Conservation (phyloP, 768 basidiomycete species). For the Cystobasidiopsis lactophilus region DNA sequence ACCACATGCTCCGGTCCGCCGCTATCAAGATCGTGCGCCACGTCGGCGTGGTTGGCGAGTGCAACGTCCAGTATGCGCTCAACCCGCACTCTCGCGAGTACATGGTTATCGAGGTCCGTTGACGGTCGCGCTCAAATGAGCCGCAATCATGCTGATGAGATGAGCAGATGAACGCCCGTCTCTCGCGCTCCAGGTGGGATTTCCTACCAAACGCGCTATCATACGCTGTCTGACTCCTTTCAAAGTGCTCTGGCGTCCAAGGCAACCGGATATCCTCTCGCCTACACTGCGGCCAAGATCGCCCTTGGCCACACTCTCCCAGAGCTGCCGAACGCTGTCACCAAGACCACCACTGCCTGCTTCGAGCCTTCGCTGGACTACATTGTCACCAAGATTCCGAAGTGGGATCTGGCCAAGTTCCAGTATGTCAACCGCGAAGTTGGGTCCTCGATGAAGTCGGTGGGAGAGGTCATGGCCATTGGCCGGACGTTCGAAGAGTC, state of each 20-base stretch:
- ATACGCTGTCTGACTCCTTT: no score
- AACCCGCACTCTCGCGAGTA: slow-evolving; percentile 83
- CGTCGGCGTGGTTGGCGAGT: slow-evolving; percentile 60
- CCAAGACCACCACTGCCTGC: slow-evolving; percentile 96
- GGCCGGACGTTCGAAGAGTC: slow-evolving; percentile 97
- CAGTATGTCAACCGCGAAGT: slow-evolving; percentile 79
- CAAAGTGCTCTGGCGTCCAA: slow-evolving; percentile 82
- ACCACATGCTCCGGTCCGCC: slow-evolving; percentile 95
- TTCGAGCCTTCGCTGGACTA: slow-evolving; percentile 98
- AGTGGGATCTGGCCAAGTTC: slow-evolving; percentile 99
- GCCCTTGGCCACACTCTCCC: slow-evolving; percentile 93
- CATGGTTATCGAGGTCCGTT: slow-evolving; percentile 80
- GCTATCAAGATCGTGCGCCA: slow-evolving; percentile 79
- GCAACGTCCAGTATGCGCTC: slow-evolving; percentile 95
- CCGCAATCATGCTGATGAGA: slow-evolving; percentile 1
- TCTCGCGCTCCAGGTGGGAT: slow-evolving; percentile 11
- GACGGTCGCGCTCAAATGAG: neutral
- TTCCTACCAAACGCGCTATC: no score
- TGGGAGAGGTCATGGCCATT: slow-evolving; percentile 99
- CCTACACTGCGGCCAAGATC: slow-evolving; percentile 97
- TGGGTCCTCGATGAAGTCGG: slow-evolving; percentile 96
- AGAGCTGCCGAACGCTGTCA: slow-evolving; percentile 94
- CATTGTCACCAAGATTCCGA: slow-evolving; percentile 97
- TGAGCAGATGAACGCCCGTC: slow-evolving; percentile 17
- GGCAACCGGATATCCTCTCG: slow-evolving; percentile 94